Percentiles rank a stretch among this genome's conserved stretches.
These are phyloP conservation scores for Kondoa subrosea DNA, from an alignment of 768 basidiomycete genomes.

Conservation along the genomic window DNA sequence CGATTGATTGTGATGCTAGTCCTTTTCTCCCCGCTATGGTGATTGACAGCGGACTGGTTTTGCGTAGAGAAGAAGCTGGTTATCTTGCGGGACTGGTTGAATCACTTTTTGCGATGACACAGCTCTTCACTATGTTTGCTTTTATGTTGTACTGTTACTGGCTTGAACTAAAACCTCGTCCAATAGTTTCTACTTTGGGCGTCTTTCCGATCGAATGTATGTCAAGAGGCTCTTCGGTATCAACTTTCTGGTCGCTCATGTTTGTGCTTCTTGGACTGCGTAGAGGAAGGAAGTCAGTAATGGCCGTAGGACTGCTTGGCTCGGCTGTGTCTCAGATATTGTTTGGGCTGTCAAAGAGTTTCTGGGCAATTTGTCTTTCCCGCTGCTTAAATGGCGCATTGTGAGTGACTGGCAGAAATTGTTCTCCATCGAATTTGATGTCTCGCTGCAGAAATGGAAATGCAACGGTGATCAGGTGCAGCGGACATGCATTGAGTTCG, in stretches of 20 bases:
- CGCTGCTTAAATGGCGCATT: slow-evolving; percentile 18
- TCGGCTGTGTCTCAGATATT: slow-evolving; percentile 16
- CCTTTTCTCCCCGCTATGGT: neutral
- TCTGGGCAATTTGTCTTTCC: slow-evolving; percentile 13
- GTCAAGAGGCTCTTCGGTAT: slow-evolving; percentile 18
- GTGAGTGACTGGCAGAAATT: slow-evolving; percentile 20
- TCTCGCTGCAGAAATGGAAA: too few relatives aligned
- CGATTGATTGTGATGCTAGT: too few relatives aligned
- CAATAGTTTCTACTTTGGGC: slow-evolving; percentile 19
- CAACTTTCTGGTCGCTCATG: neutral
- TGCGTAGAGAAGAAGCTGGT: neutral
- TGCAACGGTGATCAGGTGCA: too few relatives aligned
- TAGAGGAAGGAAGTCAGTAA: slow-evolving; percentile 17
- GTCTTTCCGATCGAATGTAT: slow-evolving; percentile 13
- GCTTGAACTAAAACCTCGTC: slow-evolving; percentile 14
- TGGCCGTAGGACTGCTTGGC: slow-evolving; percentile 19
- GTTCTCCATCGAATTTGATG: too few relatives aligned
- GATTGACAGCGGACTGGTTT: neutral
- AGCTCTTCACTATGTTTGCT: too few relatives aligned
- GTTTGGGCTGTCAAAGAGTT: slow-evolving; percentile 17
- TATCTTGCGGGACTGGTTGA: slow-evolving; percentile 6
- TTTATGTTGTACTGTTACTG: neutral
- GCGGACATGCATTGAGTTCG: too few relatives aligned
- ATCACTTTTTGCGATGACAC: neutral
- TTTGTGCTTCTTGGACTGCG: neutral